Percentiles rank a stretch among this genome's conserved stretches.
Evolutionary conservation across 2,329 filamentous ascomycete species (phyloP).

Genomic region (Daldinia sp.): DNA sequence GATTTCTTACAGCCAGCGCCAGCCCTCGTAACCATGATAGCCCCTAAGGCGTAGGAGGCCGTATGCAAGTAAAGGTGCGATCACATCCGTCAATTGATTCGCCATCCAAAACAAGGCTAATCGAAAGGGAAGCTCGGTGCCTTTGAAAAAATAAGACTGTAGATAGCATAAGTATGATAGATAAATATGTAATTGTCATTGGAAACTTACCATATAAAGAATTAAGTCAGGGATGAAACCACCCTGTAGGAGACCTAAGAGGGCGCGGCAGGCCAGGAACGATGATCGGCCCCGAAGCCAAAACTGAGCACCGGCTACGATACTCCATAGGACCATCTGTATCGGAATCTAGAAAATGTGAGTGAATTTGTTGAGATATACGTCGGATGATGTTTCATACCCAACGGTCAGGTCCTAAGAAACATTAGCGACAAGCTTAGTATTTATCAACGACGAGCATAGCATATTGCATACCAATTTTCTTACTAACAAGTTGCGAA

Average conservation of each 20-base stretch:
- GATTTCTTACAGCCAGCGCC: constrained; percentile 11
- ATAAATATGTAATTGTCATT: neutral
- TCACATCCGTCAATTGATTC: constrained; percentile 6
- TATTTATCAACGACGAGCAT: neutral
- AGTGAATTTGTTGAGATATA: neutral
- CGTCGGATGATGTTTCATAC: neutral
- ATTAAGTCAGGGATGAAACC: constrained; percentile 13
- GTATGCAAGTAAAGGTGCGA: constrained; percentile 12
- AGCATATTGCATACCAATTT: constrained; percentile 3
- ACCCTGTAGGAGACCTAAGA: constrained; percentile 8
- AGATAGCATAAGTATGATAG: neutral
- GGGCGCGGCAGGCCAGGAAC: constrained; percentile 2
- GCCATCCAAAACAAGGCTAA: constrained; percentile 17
- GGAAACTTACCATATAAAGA: constrained; percentile 3
- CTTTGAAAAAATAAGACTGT: constrained; percentile 15
- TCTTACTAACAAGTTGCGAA: constrained; percentile 12
- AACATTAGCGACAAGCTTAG: neutral
- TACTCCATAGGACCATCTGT: constrained; percentile 9
- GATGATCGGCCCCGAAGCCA: constrained; percentile 11
- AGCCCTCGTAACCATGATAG: constrained; percentile 15
- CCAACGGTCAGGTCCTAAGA: constrained; percentile 5
- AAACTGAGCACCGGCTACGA: constrained; percentile 9
- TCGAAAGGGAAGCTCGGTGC: constrained; percentile 8
- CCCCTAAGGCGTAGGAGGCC: constrained; percentile 8
- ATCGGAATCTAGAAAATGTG: constrained; percentile 4